These are phyloP conservation scores for Pythium brachiatum DNA, from an alignment of 352 stramenopile species.

Conservation along the genomic window DNA sequence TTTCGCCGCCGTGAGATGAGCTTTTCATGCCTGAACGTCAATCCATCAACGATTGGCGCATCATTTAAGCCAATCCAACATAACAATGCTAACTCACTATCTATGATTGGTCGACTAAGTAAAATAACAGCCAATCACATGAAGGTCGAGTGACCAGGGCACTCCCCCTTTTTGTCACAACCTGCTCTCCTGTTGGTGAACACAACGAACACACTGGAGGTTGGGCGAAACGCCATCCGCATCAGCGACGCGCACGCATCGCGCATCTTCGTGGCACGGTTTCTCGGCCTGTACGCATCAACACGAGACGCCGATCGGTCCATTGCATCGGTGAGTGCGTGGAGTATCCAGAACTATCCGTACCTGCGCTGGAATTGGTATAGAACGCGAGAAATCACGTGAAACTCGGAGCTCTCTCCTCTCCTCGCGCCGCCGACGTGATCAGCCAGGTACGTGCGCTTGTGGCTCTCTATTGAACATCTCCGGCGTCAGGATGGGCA, in stretches of 20 bases:
- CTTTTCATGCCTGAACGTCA: background rate
- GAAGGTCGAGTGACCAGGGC: background rate
- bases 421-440: background rate
- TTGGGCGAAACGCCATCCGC: conserved; percentile 30
- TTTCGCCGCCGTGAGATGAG: conserved; percentile 10
- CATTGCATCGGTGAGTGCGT: background rate
- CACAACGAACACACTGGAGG: conserved; percentile 23
- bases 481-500: background rate
- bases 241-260: conserved; percentile 9
- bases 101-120: conserved; percentile 14
- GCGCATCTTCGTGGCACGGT: conserved; percentile 15
- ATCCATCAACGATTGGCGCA: conserved; percentile 9
- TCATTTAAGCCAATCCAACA: conserved; percentile 14
- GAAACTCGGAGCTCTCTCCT: background rate
- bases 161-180: conserved; percentile 24
- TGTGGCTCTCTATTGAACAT: background rate
- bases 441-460: conserved; percentile 1
- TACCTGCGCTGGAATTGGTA: background rate
- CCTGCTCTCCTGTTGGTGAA: conserved; percentile 17
- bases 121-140: conserved; percentile 17
- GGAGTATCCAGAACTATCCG: background rate
- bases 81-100: background rate
- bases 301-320: background rate
- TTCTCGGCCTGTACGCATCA: conserved; percentile 1
- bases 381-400: conserved; percentile 8